phyloP scores from a whole-genome alignment of 129 eudicot genomes.

The Kitagawia praeruptora region DNA sequence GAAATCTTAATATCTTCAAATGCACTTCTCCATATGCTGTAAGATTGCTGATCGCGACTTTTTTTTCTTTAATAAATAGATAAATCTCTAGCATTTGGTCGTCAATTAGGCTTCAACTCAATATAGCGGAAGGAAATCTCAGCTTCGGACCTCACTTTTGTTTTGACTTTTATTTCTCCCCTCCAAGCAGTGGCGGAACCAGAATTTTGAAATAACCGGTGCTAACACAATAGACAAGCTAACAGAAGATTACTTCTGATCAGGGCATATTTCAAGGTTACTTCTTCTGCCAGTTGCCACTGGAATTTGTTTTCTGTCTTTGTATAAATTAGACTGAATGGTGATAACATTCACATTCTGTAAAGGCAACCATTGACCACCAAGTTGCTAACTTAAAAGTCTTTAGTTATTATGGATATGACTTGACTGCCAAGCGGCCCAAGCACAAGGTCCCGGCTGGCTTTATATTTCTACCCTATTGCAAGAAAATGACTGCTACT shows the following conservation, averaged over 20 bases:
- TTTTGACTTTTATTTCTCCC: too few species aligned
- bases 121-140: background rate
- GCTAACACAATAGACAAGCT: too few species aligned
- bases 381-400: background rate
- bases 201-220: too few species aligned
- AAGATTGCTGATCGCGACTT: too few species aligned
- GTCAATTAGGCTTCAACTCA: background rate
- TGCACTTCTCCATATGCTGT: too few species aligned
- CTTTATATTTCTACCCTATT: background rate
- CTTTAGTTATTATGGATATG: background rate
- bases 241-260: too few species aligned
- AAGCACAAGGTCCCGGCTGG: background rate
- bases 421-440: too few species aligned
- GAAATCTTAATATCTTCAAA: too few species aligned
- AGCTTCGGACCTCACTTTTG: background rate
- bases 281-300: slow-evolving; percentile 75
- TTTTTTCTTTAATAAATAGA: too few species aligned
- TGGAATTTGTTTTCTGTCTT: slow-evolving; percentile 72
- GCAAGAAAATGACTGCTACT: slow-evolving; percentile 6
- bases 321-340: slow-evolving; percentile 16
- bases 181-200: too few species aligned
- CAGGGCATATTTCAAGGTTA: slow-evolving; percentile 83
- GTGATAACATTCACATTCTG: background rate
- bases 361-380: background rate
- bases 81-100: background rate